Evolutionary conservation across 1,284 basidiomycete genomes (phyloP).

Genomic region (Anthracocystis panici-leucophaei): DNA sequence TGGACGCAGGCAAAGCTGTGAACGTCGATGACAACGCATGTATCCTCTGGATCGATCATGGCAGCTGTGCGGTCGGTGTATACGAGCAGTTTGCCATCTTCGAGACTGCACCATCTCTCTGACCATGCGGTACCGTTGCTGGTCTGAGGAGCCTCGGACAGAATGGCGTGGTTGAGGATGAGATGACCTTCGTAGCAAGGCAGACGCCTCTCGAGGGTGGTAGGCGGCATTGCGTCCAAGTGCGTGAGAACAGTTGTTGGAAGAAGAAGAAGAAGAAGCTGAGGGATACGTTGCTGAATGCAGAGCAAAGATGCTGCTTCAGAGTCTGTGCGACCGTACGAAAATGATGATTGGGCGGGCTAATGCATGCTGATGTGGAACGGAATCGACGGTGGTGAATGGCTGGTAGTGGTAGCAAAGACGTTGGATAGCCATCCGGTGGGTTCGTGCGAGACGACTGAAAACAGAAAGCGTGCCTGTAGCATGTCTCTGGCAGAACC

Average conservation of each 20-base stretch:
- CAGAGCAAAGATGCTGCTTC: too few species aligned
- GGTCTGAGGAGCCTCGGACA: slow-evolving; percentile 19
- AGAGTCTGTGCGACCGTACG: background rate
- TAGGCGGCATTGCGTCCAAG: slow-evolving; percentile 7
- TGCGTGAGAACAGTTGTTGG: background rate
- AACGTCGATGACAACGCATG: slow-evolving; percentile 23
- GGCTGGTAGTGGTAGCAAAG: too few species aligned
- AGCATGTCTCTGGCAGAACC: too few species aligned
- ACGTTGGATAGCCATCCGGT: too few species aligned
- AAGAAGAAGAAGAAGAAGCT: background rate
- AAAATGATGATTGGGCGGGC: background rate
- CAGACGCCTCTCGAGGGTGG: slow-evolving; percentile 11
- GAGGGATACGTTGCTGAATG: background rate
- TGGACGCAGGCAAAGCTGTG: slow-evolving; percentile 19
- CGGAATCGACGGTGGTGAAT: background rate
- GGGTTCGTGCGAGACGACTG: too few species aligned
- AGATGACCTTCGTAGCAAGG: slow-evolving; percentile 40
- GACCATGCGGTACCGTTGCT: slow-evolving; percentile 30
- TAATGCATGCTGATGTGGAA: slow-evolving; percentile 7
- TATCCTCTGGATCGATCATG: slow-evolving; percentile 27
- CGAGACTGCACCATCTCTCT: slow-evolving; percentile 45
- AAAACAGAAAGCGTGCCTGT: too few species aligned
- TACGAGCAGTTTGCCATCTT: slow-evolving; percentile 40
- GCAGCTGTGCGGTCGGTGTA: slow-evolving; percentile 39
- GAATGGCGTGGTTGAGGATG: slow-evolving; percentile 21